A percentile compares a stretch with the other conserved stretches of the same genome.
Conservation (phyloP, 2,329 filamentous ascomycete species). For the Drechslera avenae region DNA sequence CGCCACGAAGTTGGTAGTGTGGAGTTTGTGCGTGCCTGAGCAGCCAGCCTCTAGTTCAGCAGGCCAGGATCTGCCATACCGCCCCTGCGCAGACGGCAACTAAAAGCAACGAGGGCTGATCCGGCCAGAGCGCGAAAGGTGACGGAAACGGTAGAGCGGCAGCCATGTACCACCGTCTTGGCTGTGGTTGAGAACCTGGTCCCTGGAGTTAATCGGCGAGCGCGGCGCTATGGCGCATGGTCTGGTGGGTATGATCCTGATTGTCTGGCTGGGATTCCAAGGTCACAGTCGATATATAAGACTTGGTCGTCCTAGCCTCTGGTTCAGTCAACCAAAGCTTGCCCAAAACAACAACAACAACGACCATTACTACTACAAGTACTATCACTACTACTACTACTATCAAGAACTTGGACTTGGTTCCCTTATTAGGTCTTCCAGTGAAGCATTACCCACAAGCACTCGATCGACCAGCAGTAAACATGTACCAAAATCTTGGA, state of each 20-base stretch:
- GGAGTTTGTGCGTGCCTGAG: constrained; percentile 14
- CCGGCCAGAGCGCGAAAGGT: constrained; percentile 17
- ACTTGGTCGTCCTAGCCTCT: constrained; percentile 14
- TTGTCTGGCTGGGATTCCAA: constrained; percentile 13
- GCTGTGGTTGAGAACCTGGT: constrained; percentile 26
- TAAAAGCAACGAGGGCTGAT: constrained; percentile 26
- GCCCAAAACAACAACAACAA: neutral
- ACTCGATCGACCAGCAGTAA: constrained; percentile 1
- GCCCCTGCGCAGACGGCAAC: constrained; percentile 24
- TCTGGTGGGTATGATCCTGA: constrained; percentile 20
- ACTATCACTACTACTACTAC: neutral
- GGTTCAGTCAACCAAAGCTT: constrained; percentile 4
- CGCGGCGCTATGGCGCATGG: constrained; percentile 26
- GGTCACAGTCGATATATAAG: constrained; percentile 11
- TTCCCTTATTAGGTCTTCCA: neutral
- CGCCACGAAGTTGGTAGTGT: constrained; percentile 12
- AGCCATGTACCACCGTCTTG: constrained; percentile 30
- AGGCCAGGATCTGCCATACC: constrained; percentile 23
- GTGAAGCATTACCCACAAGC: neutral
- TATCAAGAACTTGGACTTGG: neutral
- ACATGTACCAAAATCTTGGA: constrained; percentile 20
- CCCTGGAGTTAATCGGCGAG: constrained; percentile 22
- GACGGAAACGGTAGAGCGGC: constrained; percentile 24
- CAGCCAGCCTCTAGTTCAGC: constrained; percentile 24
- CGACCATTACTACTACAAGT: neutral